Evolutionary conservation across 2,329 filamentous ascomycete genomes (phyloP), one percentile per base, ranked within the genome.

Genomic region (Hymenoscyphus fructigenus): DNA sequence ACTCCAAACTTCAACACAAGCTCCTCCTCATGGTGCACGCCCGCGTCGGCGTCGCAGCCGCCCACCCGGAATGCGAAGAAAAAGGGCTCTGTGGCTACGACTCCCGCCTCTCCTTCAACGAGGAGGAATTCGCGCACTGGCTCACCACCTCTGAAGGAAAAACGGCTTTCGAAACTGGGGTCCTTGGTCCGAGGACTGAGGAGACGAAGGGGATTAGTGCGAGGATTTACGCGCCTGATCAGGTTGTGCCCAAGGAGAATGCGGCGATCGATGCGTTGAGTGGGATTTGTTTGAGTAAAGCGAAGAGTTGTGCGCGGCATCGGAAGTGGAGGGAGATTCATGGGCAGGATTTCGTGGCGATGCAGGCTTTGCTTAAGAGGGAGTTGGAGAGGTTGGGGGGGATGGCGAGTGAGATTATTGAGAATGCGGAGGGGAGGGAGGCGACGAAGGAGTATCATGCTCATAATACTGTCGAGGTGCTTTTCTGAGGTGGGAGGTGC

Each of bases 41-140:
- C 5, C 73, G 72, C 23, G 66, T 65, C 5, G 68, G 68, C 53
- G 58, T 60, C 29, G 72, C 70, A 32, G 65, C 65, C 6, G 59
- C 68, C 29, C 68, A 71, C 29, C 67, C 69, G 15, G 64, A 65
- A 29, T 28, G 69, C 12, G 66, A 70, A 23, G 60, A 67, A 17
- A 73, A 74, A 50, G 64, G 68, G 10, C 62, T 73, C 10, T 75
- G 74, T 57, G 73, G 73, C 28, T 75, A 74, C 50, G 73, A 75
- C 53, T 69, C 72, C 44, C 73, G 73, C 20, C 68, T 75, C 14
- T 66, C 72, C 15, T 68, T 75, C 44, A 75, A 75, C 50, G 69
- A 73, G 28, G 63, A 65, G 20, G 68, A 75, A 59, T 74, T 75
- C 44, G 60, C 65, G 1, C 44, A 44, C 23, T 75, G 73, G 71